phyloP scores from a whole-genome alignment of 495 filamentous ascomycete genomes.

The Choiromyces venosus region DNA sequence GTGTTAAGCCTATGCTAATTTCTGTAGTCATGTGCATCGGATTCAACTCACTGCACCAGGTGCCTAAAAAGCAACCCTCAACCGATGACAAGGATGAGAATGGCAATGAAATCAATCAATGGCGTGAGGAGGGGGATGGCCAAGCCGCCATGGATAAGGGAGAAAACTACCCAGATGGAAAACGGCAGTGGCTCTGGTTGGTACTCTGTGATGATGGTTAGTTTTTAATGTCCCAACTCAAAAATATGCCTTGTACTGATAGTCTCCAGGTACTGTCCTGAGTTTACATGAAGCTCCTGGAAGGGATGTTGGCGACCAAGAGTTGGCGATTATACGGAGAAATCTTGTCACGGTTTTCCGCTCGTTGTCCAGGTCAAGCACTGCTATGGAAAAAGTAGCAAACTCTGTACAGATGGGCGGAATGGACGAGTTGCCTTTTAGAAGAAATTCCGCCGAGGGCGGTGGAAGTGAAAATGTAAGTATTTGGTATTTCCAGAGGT shows the following conservation, averaged over 20 bases:
- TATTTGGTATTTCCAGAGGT: constrained; percentile 26
- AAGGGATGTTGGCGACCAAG: constrained; percentile 39
- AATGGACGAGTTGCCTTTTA: constrained; percentile 42
- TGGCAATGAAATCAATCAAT: constrained; percentile 18
- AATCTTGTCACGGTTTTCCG: constrained; percentile 68
- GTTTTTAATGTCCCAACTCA: constrained; percentile 17
- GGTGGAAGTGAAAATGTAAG: constrained; percentile 32
- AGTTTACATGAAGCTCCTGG: constrained; percentile 70
- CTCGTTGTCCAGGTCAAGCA: constrained; percentile 54
- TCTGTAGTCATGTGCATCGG: constrained; percentile 67
- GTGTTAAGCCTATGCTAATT: constrained; percentile 4
- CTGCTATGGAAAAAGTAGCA: constrained; percentile 17
- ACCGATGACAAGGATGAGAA: constrained; percentile 14
- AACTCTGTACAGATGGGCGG: constrained; percentile 21
- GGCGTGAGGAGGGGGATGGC: constrained; percentile 31
- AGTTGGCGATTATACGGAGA: constrained; percentile 51
- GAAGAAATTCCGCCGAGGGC: constrained; percentile 35
- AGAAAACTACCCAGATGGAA: constrained; percentile 56
- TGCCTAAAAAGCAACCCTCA: constrained; percentile 42
- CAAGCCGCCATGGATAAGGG: constrained; percentile 34
- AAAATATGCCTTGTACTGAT: constrained; percentile 17
- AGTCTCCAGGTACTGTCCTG: constrained; percentile 60
- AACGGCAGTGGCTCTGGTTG: constrained; percentile 70
- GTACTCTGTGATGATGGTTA: constrained; percentile 73
- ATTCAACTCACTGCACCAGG: constrained; percentile 69